Conservation (phyloP, 1,284 basidiomycete genomes). For the Fomitopsis pinicola region DNA sequence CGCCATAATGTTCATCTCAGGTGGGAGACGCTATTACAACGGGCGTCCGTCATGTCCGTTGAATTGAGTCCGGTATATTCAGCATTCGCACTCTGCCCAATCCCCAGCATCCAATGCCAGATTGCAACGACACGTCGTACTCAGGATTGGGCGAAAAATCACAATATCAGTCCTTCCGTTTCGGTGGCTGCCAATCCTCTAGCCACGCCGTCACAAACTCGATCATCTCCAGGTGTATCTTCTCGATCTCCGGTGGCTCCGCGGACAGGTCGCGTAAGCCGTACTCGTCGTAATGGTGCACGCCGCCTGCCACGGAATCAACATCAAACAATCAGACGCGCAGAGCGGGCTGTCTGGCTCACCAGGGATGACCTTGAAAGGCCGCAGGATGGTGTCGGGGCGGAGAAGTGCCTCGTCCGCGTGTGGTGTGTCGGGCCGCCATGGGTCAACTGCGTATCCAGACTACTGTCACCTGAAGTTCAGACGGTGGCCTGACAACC, state of each 20-base stretch:
- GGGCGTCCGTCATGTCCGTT: too few relatives aligned
- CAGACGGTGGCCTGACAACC: not conserved
- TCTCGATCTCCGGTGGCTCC: constrained; percentile 78
- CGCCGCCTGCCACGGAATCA: constrained; percentile 48
- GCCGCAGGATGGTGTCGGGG: constrained; percentile 66
- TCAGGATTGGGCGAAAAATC: too few relatives aligned
- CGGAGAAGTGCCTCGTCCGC: constrained; percentile 71
- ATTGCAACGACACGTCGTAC: too few relatives aligned
- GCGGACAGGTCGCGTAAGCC: constrained; percentile 60
- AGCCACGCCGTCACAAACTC: constrained; percentile 83
- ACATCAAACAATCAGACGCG: not conserved
- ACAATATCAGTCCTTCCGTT: not conserved
- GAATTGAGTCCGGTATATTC: too few relatives aligned
- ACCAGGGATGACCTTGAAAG: constrained; percentile 90
- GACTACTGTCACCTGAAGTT: not conserved
- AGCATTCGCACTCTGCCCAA: too few relatives aligned
- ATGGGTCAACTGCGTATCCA: constrained; percentile 71
- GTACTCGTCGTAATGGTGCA: constrained; percentile 91
- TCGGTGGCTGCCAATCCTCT: constrained; percentile 44
- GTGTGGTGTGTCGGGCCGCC: constrained; percentile 86
- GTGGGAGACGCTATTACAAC: too few relatives aligned
- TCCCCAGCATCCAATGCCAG: too few relatives aligned
- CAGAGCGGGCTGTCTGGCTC: constrained; percentile 21
- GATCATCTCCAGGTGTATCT: constrained; percentile 81
- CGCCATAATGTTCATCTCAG: too few relatives aligned